Evolutionary conservation across 140 eudicot genomes (phyloP).

Genomic region (Oenanthe javanica): DNA sequence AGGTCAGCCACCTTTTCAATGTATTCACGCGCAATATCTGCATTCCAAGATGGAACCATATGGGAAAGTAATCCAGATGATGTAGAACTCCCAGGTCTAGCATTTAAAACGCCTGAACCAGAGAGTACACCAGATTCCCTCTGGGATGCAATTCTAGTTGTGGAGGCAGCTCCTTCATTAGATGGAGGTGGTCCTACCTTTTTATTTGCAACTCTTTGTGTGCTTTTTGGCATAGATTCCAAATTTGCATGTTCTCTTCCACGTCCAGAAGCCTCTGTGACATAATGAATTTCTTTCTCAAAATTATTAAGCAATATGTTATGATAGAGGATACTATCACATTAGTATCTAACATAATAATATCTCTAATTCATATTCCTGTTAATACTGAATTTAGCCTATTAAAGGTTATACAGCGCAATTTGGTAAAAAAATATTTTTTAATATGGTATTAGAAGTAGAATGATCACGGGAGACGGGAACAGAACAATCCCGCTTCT

Average conservation of each 20-base stretch:
- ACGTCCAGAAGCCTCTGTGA: constrained; percentile 82
- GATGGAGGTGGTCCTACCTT: constrained; percentile 45
- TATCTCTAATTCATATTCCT: neutral
- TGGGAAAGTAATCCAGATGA: constrained; percentile 89
- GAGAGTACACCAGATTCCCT: constrained; percentile 92
- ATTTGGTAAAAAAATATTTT: neutral
- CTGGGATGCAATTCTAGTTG: constrained; percentile 71
- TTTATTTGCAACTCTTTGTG: constrained; percentile 44
- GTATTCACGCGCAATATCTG: constrained; percentile 74
- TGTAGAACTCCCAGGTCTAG: constrained; percentile 93
- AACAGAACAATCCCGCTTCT: neutral
- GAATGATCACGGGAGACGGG: neutral
- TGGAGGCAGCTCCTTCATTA: constrained; percentile 66
- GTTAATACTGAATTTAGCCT: neutral
- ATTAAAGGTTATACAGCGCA: neutral
- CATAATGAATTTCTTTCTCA: constrained; percentile 13
- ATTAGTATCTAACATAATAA: neutral
- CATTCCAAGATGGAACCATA: constrained; percentile 83
- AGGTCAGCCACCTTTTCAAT: constrained; percentile 92
- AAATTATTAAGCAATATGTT: constrained; percentile 3
- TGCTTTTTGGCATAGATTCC: constrained; percentile 46
- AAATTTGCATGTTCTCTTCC: constrained; percentile 67
- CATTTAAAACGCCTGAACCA: constrained; percentile 92
- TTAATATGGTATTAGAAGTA: neutral
- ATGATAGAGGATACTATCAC: neutral